These are phyloP conservation scores for Nicotiana obtusifolia DNA, from an alignment of 257 asterid genomes.

Conservation along the genomic window DNA sequence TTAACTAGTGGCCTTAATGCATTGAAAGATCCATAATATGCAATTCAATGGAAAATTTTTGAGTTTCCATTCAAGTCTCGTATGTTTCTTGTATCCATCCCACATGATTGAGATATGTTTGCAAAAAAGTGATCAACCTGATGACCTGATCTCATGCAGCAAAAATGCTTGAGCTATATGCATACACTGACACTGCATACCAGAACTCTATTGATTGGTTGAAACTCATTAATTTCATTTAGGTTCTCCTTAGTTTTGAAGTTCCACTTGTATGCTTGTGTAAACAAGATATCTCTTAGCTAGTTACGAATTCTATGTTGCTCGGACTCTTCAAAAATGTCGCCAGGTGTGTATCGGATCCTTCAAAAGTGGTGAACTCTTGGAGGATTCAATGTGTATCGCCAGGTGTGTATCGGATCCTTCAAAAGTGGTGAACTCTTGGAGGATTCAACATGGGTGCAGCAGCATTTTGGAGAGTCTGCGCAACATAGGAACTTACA, in stretches of 20 bases:
- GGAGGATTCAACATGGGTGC: too few species aligned
- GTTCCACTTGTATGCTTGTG: background rate
- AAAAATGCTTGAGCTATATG: background rate
- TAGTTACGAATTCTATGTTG: background rate
- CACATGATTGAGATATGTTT: background rate
- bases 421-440: too few species aligned
- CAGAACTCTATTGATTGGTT: background rate
- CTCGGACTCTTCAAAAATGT: too few species aligned
- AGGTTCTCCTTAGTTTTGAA: background rate
- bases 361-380: too few species aligned
- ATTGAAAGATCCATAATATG: background rate
- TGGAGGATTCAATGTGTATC: too few species aligned
- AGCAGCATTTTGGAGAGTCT: too few species aligned
- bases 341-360: too few species aligned
- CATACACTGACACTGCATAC: background rate
- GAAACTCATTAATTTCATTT: background rate
- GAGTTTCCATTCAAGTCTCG: background rate
- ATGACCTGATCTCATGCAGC: background rate
- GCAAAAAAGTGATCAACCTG: background rate
- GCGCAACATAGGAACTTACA: too few species aligned
- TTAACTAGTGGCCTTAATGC: background rate
- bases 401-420: too few species aligned
- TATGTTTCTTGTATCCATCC: background rate
- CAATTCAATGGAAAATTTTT: background rate
- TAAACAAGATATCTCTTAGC: background rate